Evolutionary conservation across 441 rosid genomes (phyloP).

Genomic region (Francoa sonchifolia): DNA sequence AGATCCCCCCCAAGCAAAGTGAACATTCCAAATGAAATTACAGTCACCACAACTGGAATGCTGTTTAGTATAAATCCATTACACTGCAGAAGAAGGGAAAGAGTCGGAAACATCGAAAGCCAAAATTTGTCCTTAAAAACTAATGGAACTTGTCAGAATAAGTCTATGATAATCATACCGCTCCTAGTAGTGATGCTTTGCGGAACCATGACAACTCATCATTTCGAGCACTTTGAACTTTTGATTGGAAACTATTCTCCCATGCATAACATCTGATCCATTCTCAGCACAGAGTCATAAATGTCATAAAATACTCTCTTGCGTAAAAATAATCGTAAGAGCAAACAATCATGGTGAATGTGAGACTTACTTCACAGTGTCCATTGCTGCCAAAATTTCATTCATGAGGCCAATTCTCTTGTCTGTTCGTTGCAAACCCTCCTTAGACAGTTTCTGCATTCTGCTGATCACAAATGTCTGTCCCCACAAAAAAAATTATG

Average conservation of each 20-base stretch:
- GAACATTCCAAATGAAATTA: constrained; percentile 84
- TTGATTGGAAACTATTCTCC: constrained; percentile 92
- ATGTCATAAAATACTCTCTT: constrained; percentile 3
- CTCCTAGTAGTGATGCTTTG: constrained; percentile 69
- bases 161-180: constrained; percentile 41
- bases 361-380: constrained; percentile 85
- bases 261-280: constrained; percentile 89
- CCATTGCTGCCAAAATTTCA: constrained; percentile 99
- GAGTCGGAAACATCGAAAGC: constrained; percentile 11
- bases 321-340: constrained; percentile 4
- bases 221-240: constrained; percentile 68
- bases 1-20: constrained; percentile 96
- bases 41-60: constrained; percentile 87
- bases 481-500: too few species aligned
- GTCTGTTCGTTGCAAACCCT: constrained; percentile 97
- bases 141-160: too few species aligned
- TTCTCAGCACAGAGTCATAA: constrained; percentile 17
- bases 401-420: constrained; percentile 97
- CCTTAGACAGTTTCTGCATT: constrained; percentile 86
- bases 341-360: constrained; percentile 4
- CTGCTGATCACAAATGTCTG: constrained; percentile 90
- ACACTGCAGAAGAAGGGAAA: constrained; percentile 40
- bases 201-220: constrained; percentile 97
- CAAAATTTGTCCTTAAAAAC: too few species aligned
- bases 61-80: constrained; percentile 79